Base-by-base conservation (phyloP, 805 yeast genomes). In the Starmerella floris region DNA sequence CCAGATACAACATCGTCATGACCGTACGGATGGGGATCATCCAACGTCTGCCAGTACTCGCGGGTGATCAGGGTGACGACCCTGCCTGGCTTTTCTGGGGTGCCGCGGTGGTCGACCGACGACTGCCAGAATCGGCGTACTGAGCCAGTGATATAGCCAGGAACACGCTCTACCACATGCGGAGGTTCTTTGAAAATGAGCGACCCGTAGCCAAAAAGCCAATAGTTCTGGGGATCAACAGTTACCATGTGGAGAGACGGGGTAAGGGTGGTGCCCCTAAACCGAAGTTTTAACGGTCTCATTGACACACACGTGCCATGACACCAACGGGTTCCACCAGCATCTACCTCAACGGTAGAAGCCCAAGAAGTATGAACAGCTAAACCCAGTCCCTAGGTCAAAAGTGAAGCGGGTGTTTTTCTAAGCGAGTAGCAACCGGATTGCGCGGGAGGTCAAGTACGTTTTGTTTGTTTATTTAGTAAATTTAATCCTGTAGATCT, bases 171-270 rank as follows among this genome's bases (percentile, higher is more conserved):
- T 37, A 73, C 66, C 47, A 73, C 70, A 51, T 72, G 69, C 15
- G 88, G 87, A 0, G 95, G 96, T 0, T 95, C 95, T 55, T 84
- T 85, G 68, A 80, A 85, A 22, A 85, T 76, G 40, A 85, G 65
- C 0, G 94, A 82, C 1, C 96, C 96, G 56, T 85, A 85, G 2
- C 96, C 95, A 10, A 85, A 76, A 13, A 85, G 70, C 94, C 94
- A 87, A 42, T 51, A 53, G 30, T 44, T 39, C 25, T 46, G 30
- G 19, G 51, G 43, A 33, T 48, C 47, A 8, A 46, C 28, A 11
- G 11, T 36, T 8, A 44, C 48, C 45, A 42, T 42, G 9, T 9
- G 6, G 16, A 19, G 32, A 11, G 32, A 6, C 8, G 11, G 32
- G 32, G 32, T 22, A 5, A 9, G n/a, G 30, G 10, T 9, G 5